Conservation (phyloP, 495 filamentous ascomycete genomes). For the Aspergillus wentii region DNA sequence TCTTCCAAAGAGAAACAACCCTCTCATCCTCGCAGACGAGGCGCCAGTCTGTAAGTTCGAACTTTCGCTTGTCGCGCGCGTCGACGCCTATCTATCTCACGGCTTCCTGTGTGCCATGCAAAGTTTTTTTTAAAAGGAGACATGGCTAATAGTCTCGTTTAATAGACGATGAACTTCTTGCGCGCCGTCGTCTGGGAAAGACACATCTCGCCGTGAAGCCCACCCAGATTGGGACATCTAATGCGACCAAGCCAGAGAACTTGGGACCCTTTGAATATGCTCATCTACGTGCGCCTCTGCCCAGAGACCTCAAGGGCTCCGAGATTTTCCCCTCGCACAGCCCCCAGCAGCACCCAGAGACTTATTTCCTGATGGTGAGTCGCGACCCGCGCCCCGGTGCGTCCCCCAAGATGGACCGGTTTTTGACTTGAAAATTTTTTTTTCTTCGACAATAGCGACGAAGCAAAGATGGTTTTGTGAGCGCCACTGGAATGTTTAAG, state of each 20-base stretch:
- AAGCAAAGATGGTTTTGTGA: slow-evolving; percentile 89
- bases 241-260: slow-evolving; percentile 64
- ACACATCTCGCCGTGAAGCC: slow-evolving; percentile 83
- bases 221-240: slow-evolving; percentile 56
- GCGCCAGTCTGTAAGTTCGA: slow-evolving; percentile 56
- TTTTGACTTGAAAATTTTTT: background rate
- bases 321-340: slow-evolving; percentile 78
- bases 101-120: too few relatives aligned
- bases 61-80: slow-evolving; percentile 13
- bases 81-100: too few relatives aligned
- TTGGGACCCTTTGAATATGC: slow-evolving; percentile 91
- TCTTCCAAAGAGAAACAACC: slow-evolving; percentile 70
- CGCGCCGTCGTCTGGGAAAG: slow-evolving; percentile 83
- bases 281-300: slow-evolving; percentile 85
- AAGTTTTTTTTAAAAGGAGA: too few relatives aligned
- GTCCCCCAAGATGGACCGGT: background rate
- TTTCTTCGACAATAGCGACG: slow-evolving; percentile 63
- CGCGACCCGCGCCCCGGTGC: background rate
- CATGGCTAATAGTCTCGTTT: too few relatives aligned
- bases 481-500: slow-evolving; percentile 99
- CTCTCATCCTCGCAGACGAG: slow-evolving; percentile 67
- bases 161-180: slow-evolving; percentile 75
- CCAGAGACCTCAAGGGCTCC: slow-evolving; percentile 76
- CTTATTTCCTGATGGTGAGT: slow-evolving; percentile 91
- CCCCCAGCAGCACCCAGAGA: slow-evolving; percentile 60